Evolutionary conservation across 2,329 filamentous ascomycete genomes (phyloP), one percentile per base, ranked within the genome.

Genomic region (Trichoderma endophyticum): DNA sequence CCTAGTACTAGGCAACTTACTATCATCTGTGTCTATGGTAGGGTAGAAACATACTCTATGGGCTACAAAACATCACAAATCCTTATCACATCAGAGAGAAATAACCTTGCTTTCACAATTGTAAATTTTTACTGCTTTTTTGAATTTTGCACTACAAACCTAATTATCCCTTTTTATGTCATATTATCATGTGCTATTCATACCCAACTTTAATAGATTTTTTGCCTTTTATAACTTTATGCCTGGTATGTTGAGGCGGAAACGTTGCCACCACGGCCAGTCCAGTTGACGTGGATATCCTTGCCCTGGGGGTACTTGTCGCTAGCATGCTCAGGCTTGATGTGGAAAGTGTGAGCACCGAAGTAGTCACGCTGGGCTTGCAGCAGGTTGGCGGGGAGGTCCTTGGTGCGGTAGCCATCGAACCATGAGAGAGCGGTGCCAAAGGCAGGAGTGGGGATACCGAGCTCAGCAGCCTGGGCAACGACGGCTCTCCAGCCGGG

Each of bases 301-400:
- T 94, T 86, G 83, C 91, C 94, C 78, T 88, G 90, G 76, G 91
- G 92, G 87, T 97, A 97, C 86, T 94, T 94, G 72, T 87, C 90
- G 83, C 80, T 92, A 78, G 92, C 92, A 76, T 78, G 80, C 86
- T 95, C 92, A 73, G 93, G 92, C 91, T 96, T 95, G 86, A 96
- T 89, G 79, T 87, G 87, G 91, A 96, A 96, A 77, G 93, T 96
- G 88, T 96, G 93, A 75, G 93, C 93, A 83, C 96, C 96, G 82
- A 99, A 99, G 93, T 98, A 99, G 84, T 99, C 96, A 88, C 96
- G 93, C 90, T 99, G 96, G 72, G 95, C 96, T 88, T 99, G 96
- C 80, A 99, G 91, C 75, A 99, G 89, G 90, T 98, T 99, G 88
- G 96, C 96, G 73, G 96, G 96, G 78, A 99, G 91, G 83, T 98